Evolutionary conservation across 1,284 basidiomycete genomes (phyloP).

Genomic region (Pseudozyma flocculosa): DNA sequence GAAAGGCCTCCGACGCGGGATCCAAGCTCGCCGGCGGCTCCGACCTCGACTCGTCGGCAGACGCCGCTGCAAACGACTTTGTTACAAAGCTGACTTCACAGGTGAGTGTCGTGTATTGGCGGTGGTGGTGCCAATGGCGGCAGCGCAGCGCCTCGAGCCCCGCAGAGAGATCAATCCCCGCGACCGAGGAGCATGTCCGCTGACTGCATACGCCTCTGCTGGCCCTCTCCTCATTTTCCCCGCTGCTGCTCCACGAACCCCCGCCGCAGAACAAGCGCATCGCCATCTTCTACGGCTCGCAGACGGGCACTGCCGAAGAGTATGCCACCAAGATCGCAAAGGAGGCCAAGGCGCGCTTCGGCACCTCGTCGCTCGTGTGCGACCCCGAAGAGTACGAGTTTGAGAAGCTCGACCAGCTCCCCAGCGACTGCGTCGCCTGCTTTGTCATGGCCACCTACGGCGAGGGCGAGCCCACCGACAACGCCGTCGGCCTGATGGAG

Average conservation of each 20-base stretch:
- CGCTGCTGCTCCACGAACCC: too few relatives aligned
- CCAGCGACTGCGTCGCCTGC: conserved; percentile 79
- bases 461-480: conserved; percentile 98
- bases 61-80: conserved; percentile 31
- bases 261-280: conserved; percentile 56
- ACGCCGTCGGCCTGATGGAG: conserved; percentile 92
- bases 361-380: conserved; percentile 53
- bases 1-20: conserved; percentile 15
- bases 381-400: conserved; percentile 73
- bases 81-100: conserved; percentile 41
- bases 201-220: too few relatives aligned
- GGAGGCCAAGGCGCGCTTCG: conserved; percentile 56
- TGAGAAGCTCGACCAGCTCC: conserved; percentile 86
- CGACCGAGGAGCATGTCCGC: too few relatives aligned
- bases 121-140: too few relatives aligned
- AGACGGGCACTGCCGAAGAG: conserved; percentile 57
- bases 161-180: too few relatives aligned
- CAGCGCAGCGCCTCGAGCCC: too few relatives aligned
- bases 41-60: conserved; percentile 7
- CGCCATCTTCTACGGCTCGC: conserved; percentile 56
- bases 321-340: conserved; percentile 56
- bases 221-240: too few relatives aligned
- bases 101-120: too few relatives aligned
- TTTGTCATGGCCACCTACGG: conserved; percentile 98
- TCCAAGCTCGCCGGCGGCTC: conserved; percentile 41